Percentiles rank a stretch among this genome's conserved stretches.
phyloP scores from a whole-genome alignment of 805 yeast species.

The Saccharomyces kudriavzevii region DNA sequence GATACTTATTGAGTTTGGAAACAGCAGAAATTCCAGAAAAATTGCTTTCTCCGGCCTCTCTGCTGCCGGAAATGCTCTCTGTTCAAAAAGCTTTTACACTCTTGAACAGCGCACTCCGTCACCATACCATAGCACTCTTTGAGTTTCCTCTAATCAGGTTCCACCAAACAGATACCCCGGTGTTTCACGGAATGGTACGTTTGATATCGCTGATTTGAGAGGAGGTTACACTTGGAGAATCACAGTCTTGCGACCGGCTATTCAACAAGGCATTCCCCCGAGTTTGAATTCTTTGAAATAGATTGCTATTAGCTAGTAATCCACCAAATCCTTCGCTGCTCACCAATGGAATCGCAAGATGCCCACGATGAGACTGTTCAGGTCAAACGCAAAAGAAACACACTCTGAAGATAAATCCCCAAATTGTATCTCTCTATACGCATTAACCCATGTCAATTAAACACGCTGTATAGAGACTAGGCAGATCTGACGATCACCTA shows the following conservation, averaged over 20 bases:
- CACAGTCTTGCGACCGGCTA: constrained; percentile 23
- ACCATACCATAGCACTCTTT: constrained; percentile 27
- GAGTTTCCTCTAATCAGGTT: constrained; percentile 24
- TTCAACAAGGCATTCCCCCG: constrained; percentile 25
- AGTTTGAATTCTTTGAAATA: constrained; percentile 21
- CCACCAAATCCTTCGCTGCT: constrained; percentile 32
- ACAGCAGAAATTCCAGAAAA: constrained; percentile 12
- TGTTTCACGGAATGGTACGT: constrained; percentile 21
- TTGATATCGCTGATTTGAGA: constrained; percentile 26
- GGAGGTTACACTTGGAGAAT: constrained; percentile 28
- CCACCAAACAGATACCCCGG: constrained; percentile 25
- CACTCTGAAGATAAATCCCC: background rate
- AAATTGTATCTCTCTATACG: constrained; percentile 2
- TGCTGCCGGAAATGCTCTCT: constrained; percentile 5
- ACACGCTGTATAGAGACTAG: constrained; percentile 27
- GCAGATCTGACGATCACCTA: constrained; percentile 28
- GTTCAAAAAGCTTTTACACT: constrained; percentile 12
- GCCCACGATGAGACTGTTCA: constrained; percentile 30
- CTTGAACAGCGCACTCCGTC: constrained; percentile 9
- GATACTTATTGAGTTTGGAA: constrained; percentile 9
- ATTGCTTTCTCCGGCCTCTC: constrained; percentile 3
- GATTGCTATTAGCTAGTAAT: constrained; percentile 27
- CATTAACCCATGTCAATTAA: constrained; percentile 4
- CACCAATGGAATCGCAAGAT: constrained; percentile 28
- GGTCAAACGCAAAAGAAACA: constrained; percentile 12